Evolutionary conservation across 345 rosid genomes (phyloP).

Genomic region (Brassica cretica): DNA sequence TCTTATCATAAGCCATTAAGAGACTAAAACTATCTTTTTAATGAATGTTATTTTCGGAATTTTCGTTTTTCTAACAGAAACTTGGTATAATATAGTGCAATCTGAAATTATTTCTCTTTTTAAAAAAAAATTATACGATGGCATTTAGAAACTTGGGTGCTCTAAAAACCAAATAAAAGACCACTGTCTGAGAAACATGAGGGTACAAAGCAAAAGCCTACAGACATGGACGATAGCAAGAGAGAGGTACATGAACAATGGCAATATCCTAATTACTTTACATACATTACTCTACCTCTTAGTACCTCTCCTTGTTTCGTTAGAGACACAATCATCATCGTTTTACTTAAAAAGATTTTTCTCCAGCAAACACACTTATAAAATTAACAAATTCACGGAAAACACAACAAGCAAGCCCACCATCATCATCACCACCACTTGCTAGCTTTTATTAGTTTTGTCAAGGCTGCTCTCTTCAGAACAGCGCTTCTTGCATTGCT

Average conservation of each 20-base stretch:
- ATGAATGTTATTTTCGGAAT: too few relatives aligned
- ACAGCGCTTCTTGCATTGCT: constrained; percentile 40
- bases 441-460: neutral
- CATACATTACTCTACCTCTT: constrained; percentile 30
- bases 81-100: too few relatives aligned
- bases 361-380: constrained; percentile 33
- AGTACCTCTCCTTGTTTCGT: constrained; percentile 19
- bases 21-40: too few relatives aligned
- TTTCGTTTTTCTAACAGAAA: too few relatives aligned
- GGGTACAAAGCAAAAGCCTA: constrained; percentile 26
- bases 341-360: neutral
- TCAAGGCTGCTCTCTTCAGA: constrained; percentile 14
- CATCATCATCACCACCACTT: constrained; percentile 17
- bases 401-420: constrained; percentile 31
- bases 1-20: too few relatives aligned
- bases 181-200: constrained; percentile 10
- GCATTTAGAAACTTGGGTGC: too few relatives aligned
- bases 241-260: constrained; percentile 32
- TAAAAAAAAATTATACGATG: too few relatives aligned
- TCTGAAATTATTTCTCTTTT: too few relatives aligned
- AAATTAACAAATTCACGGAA: constrained; percentile 13
- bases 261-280: constrained; percentile 39
- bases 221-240: constrained; percentile 18
- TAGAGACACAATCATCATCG: constrained; percentile 34
- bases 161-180: constrained; percentile 16